These are phyloP conservation scores for Chlamydomonas urium DNA, from an alignment of 139 green algal species.

Conservation along the genomic window DNA sequence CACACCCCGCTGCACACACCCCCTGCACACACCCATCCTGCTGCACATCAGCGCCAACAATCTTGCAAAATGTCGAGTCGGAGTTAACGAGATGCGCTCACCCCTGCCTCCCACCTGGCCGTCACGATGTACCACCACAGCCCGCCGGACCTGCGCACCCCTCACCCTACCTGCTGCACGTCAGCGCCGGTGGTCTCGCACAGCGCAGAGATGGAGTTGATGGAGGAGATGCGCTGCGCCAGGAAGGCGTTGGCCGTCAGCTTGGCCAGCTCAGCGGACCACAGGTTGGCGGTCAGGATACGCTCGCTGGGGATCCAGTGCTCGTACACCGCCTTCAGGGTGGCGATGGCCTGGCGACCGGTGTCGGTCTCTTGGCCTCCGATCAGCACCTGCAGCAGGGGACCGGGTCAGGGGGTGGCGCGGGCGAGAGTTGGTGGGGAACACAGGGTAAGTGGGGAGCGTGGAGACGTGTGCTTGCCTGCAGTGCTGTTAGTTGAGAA, in stretches of 20 bases:
- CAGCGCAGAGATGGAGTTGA: slow-evolving; percentile 98
- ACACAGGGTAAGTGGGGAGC: too few relatives aligned
- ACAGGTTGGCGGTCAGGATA: slow-evolving; percentile 95
- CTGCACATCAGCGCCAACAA: too few relatives aligned
- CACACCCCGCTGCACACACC: too few relatives aligned
- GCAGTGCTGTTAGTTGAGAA: too few relatives aligned
- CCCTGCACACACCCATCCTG: too few relatives aligned
- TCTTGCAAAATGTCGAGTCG: too few relatives aligned
- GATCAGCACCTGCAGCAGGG: slow-evolving; percentile 79
- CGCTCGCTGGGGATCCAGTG: slow-evolving; percentile 93
- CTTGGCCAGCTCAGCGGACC: slow-evolving; percentile 98
- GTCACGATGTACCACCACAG: too few relatives aligned
- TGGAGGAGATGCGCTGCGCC: slow-evolving; percentile 96
- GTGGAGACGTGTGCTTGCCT: too few relatives aligned
- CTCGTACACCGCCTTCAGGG: slow-evolving; percentile 83
- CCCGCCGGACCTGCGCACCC: neutral
- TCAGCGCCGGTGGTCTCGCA: slow-evolving; percentile 95
- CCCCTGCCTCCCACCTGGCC: too few relatives aligned
- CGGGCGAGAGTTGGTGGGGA: too few relatives aligned
- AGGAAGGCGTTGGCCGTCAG: slow-evolving; percentile 94
- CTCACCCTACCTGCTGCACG: slow-evolving; percentile 68
- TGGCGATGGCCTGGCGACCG: slow-evolving; percentile 67
- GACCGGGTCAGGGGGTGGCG: too few relatives aligned
- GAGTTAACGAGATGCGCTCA: too few relatives aligned
- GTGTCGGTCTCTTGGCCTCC: slow-evolving; percentile 79